Conservation (phyloP, 2,329 filamentous ascomycete species). For the Allantophomopsis cytisporea region DNA sequence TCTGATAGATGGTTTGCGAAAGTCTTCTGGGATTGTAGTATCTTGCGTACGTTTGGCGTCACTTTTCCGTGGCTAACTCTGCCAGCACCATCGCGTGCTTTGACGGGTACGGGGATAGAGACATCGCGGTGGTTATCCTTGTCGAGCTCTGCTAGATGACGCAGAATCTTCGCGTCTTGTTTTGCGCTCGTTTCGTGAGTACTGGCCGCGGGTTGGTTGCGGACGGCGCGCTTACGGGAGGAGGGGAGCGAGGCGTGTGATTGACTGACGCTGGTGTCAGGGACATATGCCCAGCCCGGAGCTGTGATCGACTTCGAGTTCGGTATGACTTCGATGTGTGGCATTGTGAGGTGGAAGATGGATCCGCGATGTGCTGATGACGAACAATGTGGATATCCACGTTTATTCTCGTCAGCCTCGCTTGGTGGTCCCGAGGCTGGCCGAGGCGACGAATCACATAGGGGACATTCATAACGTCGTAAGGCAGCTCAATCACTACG, state of each 20-base stretch:
- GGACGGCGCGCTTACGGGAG: constrained; percentile 60
- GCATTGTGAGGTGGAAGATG: constrained; percentile 52
- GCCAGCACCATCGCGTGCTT: constrained; percentile 28
- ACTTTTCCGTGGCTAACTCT: constrained; percentile 19
- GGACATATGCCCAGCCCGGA: constrained; percentile 87
- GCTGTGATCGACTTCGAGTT: constrained; percentile 53
- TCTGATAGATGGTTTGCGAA: constrained; percentile 76
- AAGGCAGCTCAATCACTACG: too few species aligned
- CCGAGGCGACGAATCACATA: too few species aligned
- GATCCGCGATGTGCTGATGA: too few species aligned
- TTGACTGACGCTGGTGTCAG: constrained; percentile 48
- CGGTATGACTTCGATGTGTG: constrained; percentile 52
- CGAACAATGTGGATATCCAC: too few species aligned
- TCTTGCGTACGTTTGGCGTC: constrained; percentile 50
- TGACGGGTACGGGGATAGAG: constrained; percentile 53
- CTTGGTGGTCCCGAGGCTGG: too few species aligned
- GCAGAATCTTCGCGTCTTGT: constrained; percentile 68
- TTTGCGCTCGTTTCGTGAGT: constrained; percentile 62
- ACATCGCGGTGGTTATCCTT: constrained; percentile 65
- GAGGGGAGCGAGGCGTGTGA: constrained; percentile 26
- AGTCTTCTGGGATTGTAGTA: constrained; percentile 69
- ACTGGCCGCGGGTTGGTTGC: constrained; percentile 34
- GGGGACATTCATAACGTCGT: too few species aligned
- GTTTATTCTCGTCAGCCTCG: too few species aligned
- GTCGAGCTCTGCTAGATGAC: constrained; percentile 73